A percentile compares a stretch with the other conserved stretches of the same genome.
Evolutionary conservation across 257 asterid genomes (phyloP).

Genomic region (Nicotiana knightiana): DNA sequence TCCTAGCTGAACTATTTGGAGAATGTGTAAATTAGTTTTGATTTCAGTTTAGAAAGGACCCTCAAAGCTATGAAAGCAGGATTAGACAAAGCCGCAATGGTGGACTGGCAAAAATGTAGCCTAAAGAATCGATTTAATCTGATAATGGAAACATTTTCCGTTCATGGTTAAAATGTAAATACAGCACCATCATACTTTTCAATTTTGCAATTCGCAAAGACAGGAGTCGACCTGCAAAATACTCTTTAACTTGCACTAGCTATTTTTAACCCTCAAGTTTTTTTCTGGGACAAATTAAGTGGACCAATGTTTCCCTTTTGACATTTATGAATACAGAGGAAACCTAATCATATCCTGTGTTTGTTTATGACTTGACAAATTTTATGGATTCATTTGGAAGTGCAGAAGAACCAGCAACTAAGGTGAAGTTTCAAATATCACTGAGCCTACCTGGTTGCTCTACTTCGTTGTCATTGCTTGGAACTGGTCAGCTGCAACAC

Average conservation of each 20-base stretch:
- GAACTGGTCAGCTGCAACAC: constrained; percentile 58
- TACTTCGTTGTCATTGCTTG: constrained; percentile 54
- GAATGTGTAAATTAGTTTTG: neutral
- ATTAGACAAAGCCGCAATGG: neutral
- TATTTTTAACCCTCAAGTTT: neutral
- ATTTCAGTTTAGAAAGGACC: neutral
- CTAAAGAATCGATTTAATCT: neutral
- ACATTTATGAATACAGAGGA: neutral
- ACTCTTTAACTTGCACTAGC: neutral
- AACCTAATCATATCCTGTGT: neutral
- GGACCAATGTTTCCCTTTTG: neutral
- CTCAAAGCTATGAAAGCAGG: neutral
- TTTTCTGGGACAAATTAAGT: neutral
- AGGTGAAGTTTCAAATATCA: constrained; percentile 63
- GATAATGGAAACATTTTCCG: neutral
- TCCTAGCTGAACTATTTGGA: neutral
- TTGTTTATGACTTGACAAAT: neutral
- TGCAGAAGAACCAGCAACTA: constrained; percentile 76
- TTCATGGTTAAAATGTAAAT: neutral
- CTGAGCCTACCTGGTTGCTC: constrained; percentile 72
- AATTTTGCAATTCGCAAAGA: neutral
- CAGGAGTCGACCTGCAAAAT: neutral
- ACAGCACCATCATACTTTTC: neutral
- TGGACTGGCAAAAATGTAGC: neutral
- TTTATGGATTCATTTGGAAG: constrained; percentile 28